Evolutionary conservation across 768 basidiomycete species (phyloP), one percentile per base, ranked within the genome.

Genomic region (Boletus eberwhitei): DNA sequence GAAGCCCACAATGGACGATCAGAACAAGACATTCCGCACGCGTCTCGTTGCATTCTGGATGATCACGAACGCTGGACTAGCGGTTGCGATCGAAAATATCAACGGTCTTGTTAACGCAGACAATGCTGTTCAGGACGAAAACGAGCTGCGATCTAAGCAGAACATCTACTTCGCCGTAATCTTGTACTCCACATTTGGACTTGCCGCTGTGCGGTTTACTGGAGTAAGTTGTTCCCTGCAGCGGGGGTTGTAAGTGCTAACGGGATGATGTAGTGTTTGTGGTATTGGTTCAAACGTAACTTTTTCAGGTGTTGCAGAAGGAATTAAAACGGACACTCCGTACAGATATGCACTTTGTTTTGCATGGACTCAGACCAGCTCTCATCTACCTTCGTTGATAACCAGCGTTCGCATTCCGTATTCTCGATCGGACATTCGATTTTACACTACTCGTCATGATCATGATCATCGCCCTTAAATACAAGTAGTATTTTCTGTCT

Each of bases 21-120:
- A 86, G 71, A 94, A 94, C 76, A 88, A 86, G 74, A 94, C 93
- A 13, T 95, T 95, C 87, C 84, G 92, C 54, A 94, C 93, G 3
- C 86, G 92, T 46, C 78, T 94, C 22, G 90, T 93, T 40, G 83
- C 87, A 13, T 75, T 80, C 50, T 93, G 92, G 92, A 88, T 93
- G 83, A 72, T 88, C 46, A 59, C 71, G 12, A 93, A 93, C 63
- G 88, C 88, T 35, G 74, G 63, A 6, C 72, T 93, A 21, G 85
- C 88, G 4, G 77, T 93, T 52, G 82, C 86, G 34, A 88, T 93
- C 52, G 84, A 88, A 70, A 90, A 83, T 59, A 74, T 88, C 59
- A 87, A 86, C 59, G 87, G 89, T 29, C 66, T 88, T n/a, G 52
- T 62, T 36, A 77, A 73, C 5, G 74, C 67, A 52, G 54, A 67